phyloP scores from a whole-genome alignment of 1,284 basidiomycete genomes.

The Cystobasidium sp. region DNA sequence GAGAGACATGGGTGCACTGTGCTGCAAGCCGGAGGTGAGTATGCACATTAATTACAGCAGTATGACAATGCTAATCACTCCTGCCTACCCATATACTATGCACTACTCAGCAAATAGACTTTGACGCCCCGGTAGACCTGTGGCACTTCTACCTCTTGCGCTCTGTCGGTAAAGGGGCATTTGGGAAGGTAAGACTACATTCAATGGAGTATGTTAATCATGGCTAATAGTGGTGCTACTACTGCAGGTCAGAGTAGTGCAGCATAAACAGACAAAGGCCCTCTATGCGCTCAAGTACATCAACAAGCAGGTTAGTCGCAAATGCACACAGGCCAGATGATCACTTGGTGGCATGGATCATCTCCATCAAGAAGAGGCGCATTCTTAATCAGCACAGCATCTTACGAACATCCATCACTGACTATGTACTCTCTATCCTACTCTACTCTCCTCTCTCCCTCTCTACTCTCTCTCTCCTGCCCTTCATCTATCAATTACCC shows the following conservation, averaged over 20 bases:
- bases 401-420: no score
- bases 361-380: no score
- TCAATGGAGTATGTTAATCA: not conserved
- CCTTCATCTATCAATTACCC: not conserved
- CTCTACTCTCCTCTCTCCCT: not conserved
- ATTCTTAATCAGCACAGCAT: no score
- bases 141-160: constrained; percentile 94
- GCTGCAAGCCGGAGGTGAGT: constrained; percentile 62
- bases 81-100: not conserved
- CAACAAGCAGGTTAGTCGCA: constrained; percentile 70
- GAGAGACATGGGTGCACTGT: constrained; percentile 60
- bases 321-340: not conserved
- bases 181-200: constrained; percentile 77
- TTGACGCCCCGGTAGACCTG: constrained; percentile 93
- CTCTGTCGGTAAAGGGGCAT: constrained; percentile 91
- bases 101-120: constrained; percentile 82
- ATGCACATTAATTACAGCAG: not conserved
- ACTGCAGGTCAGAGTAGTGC: constrained; percentile 90
- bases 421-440: no score
- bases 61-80: constrained; percentile 6
- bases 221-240: not conserved
- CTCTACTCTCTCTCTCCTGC: not conserved
- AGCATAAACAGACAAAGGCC: constrained; percentile 94
- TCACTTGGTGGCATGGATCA: not conserved
- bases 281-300: constrained; percentile 99